A percentile compares a stretch with the other conserved stretches of the same genome.
These are phyloP conservation scores for Nidula microcarpa DNA, from an alignment of 768 basidiomycete genomes.

Conservation along the genomic window DNA sequence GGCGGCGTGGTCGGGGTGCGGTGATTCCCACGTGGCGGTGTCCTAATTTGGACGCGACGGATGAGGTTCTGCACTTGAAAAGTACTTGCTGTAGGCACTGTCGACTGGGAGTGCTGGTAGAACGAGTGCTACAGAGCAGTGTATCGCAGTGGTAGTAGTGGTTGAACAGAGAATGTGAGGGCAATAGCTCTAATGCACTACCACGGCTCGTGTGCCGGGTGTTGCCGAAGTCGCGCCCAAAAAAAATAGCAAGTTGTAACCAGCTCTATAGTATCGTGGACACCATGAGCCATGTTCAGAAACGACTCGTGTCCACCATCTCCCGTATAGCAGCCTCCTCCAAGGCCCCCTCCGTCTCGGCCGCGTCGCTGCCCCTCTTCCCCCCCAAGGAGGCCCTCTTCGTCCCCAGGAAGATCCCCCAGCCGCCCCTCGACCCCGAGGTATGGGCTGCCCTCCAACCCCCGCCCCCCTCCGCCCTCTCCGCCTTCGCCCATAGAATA, in stretches of 20 bases:
- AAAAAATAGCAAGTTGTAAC: slow-evolving; percentile 9
- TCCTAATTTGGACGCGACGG: too few species aligned
- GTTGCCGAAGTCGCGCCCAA: slow-evolving; percentile 23
- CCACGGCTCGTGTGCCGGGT: slow-evolving; percentile 9
- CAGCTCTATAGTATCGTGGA: too few species aligned
- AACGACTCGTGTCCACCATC: slow-evolving; percentile 45
- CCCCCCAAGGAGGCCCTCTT: slow-evolving; percentile 54
- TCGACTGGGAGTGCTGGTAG: too few species aligned
- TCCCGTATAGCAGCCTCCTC: slow-evolving; percentile 10
- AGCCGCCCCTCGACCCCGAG: slow-evolving; percentile 55
- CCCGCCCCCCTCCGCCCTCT: slow-evolving; percentile 65
- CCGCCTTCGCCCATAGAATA: slow-evolving; percentile 74
- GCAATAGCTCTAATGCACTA: too few species aligned
- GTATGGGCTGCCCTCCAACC: slow-evolving; percentile 72
- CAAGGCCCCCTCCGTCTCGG: slow-evolving; percentile 50
- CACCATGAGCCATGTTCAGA: slow-evolving; percentile 53
- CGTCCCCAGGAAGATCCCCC: slow-evolving; percentile 24
- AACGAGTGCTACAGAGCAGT: too few species aligned
- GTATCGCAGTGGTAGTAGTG: too few species aligned
- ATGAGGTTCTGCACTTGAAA: too few species aligned
- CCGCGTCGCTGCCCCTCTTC: slow-evolving; percentile 50
- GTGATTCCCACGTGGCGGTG: not conserved
- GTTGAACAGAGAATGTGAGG: too few species aligned
- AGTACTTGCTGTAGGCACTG: too few species aligned
- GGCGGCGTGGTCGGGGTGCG: not conserved